These are phyloP conservation scores for Raphanus sativus DNA, from an alignment of 345 rosid genomes.

Conservation along the genomic window DNA sequence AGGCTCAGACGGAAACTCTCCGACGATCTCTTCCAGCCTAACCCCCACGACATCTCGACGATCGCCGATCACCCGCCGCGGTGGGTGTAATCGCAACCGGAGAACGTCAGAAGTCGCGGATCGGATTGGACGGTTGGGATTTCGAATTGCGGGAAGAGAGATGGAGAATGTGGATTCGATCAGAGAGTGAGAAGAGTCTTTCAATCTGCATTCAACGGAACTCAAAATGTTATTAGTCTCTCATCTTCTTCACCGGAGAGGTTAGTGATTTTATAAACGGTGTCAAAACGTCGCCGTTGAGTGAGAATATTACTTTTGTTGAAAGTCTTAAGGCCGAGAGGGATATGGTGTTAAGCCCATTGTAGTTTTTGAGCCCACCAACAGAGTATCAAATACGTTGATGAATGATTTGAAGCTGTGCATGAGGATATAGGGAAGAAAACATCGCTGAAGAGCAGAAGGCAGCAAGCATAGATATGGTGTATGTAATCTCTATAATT, in stretches of 20 bases:
- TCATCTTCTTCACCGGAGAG: background rate
- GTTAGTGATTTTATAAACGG: background rate
- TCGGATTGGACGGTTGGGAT: conserved; percentile 4
- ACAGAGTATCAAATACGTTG: background rate
- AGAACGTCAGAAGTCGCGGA: conserved; percentile 2
- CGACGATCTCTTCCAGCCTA: conserved; percentile 93
- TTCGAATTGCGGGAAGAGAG: background rate
- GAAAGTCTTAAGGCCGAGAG: background rate
- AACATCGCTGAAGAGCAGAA: background rate
- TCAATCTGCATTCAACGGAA: background rate
- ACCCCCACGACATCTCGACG: conserved; percentile 83
- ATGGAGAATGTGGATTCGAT: background rate
- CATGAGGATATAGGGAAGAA: background rate
- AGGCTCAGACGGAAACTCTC: conserved; percentile 78
- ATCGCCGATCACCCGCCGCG: conserved; percentile 32
- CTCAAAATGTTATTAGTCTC: background rate
- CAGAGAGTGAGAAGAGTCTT: background rate
- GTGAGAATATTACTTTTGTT: too few relatives aligned
- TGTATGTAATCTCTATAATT: too few relatives aligned
- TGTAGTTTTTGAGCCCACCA: background rate
- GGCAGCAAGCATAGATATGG: background rate
- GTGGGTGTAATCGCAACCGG: conserved; percentile 15
- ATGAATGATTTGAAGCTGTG: background rate
- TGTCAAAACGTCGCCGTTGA: background rate
- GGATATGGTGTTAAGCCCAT: background rate